Evolutionary conservation across 1,284 basidiomycete species (phyloP).

Genomic region (Ganoderma lucidum): DNA sequence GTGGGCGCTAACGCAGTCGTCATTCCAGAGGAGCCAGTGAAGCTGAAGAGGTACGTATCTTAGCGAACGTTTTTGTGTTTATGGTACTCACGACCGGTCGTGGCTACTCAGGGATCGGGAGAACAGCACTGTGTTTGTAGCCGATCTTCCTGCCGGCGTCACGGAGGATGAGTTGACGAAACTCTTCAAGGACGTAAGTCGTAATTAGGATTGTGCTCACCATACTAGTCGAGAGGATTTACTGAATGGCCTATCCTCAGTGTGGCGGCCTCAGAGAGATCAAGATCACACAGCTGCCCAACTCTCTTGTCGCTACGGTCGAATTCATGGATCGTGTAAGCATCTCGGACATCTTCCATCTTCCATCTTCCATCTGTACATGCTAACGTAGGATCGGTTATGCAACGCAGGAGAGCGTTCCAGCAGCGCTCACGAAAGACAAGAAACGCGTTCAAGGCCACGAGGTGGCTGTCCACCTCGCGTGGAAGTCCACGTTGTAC

Average conservation of each 20-base stretch:
- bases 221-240: neutral
- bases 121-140: constrained; percentile 91
- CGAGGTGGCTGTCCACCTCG: constrained; percentile 86
- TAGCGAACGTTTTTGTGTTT: neutral
- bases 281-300: constrained; percentile 69
- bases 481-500: constrained; percentile 95
- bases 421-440: constrained; percentile 91
- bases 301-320: constrained; percentile 75
- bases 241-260: constrained; percentile 48
- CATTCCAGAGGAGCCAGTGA: constrained; percentile 50
- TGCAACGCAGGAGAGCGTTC: constrained; percentile 71
- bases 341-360: constrained; percentile 15
- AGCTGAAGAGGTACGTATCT: constrained; percentile 67
- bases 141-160: constrained; percentile 67
- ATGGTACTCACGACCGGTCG: neutral
- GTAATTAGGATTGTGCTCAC: neutral
- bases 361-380: neutral
- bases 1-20: neutral
- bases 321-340: constrained; percentile 79
- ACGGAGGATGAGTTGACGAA: constrained; percentile 71
- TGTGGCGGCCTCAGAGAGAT: constrained; percentile 86
- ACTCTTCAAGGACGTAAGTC: constrained; percentile 87
- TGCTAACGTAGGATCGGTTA: neutral
- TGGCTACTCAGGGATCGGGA: constrained; percentile 83
- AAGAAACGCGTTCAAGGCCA: constrained; percentile 82